Evolutionary conservation across 139 green algal species (phyloP), one percentile per base, ranked within the genome.

Genomic region (Ulvella scutata): DNA sequence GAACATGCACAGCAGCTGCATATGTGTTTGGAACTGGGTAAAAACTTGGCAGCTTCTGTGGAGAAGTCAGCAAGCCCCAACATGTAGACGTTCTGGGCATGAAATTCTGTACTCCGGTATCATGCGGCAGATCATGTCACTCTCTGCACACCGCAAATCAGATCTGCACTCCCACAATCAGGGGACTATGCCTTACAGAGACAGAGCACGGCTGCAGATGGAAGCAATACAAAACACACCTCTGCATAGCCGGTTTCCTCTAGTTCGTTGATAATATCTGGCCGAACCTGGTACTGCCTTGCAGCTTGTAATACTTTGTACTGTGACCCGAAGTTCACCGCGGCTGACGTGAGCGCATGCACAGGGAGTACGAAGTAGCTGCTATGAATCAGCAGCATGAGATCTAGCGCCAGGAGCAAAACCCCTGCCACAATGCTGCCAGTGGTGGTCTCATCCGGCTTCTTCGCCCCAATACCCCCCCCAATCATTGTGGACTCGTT

Each of bases 321-420:
- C 13, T n/a, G 51, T n/a, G 1, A 7, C 51, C n/a, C 31, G 51
- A 67, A 67, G n/a, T 67, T 26, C 9, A 26, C 51, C n/a, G 51
- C 51, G 51, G 51, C 51, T 6, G 51, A n/a, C 2, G 51, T 67
- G 51, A 67, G 51, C n/a, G 51, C 10, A 1, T 67, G 33, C 51
- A 67, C n/a, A n/a, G 51, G 51, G n/a, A 67, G 51, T 26, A 67
- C 1, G 51, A 67, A 67, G n/a, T 36, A 36, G 51, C n/a, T 36
- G 51, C 51, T 67, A 26, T 67, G 51, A n/a, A 67, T n/a, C n/a
- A 67, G 51, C n/a, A 67, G 51, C 51, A 67, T n/a, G 9, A 67
- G 51, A 26, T 7, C 7, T 6, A 29, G 13, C n/a, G 31, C 51
- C n/a, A 67, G 6, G 51, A 67, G 51, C 51, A 29, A 26, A 26